Percentiles rank a stretch among this genome's conserved stretches.
phyloP scores from a whole-genome alignment of 371 early-diverging fungal species.

The Mortierella sp. region DNA sequence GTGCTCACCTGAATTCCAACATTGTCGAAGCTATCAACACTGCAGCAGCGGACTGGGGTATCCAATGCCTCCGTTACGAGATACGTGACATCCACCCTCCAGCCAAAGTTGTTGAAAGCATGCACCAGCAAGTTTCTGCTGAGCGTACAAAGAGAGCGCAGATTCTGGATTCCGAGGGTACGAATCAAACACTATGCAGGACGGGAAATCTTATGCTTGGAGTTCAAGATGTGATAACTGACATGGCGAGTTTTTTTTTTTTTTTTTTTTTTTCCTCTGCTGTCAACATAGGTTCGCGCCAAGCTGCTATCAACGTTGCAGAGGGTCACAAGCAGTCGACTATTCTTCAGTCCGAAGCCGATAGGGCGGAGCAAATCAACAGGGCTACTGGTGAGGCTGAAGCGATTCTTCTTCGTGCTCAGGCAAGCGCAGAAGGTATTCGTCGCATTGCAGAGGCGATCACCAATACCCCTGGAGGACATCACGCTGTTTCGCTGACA shows the following conservation, averaged over 20 bases:
- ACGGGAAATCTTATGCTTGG: neutral
- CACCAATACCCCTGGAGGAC: slow-evolving; percentile 66
- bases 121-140: slow-evolving; percentile 98
- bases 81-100: slow-evolving; percentile 97
- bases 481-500: slow-evolving; percentile 89
- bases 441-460: slow-evolving; percentile 85
- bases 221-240: neutral
- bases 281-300: slow-evolving; percentile 69
- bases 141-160: slow-evolving; percentile 97
- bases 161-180: slow-evolving; percentile 92
- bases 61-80: slow-evolving; percentile 93
- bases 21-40: slow-evolving; percentile 96
- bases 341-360: slow-evolving; percentile 95
- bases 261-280: neutral
- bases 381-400: slow-evolving; percentile 90
- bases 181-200: neutral
- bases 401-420: slow-evolving; percentile 87
- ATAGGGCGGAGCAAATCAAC: slow-evolving; percentile 89
- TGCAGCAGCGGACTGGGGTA: slow-evolving; percentile 96
- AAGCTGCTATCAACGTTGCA: slow-evolving; percentile 97
- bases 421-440: slow-evolving; percentile 87
- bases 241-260: neutral
- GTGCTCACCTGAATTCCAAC: slow-evolving; percentile 89
- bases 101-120: slow-evolving; percentile 92
- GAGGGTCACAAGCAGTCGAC: slow-evolving; percentile 94